Base-by-base conservation (phyloP, 2,329 filamentous ascomycete species). In the Arthrinium puccinioides region DNA sequence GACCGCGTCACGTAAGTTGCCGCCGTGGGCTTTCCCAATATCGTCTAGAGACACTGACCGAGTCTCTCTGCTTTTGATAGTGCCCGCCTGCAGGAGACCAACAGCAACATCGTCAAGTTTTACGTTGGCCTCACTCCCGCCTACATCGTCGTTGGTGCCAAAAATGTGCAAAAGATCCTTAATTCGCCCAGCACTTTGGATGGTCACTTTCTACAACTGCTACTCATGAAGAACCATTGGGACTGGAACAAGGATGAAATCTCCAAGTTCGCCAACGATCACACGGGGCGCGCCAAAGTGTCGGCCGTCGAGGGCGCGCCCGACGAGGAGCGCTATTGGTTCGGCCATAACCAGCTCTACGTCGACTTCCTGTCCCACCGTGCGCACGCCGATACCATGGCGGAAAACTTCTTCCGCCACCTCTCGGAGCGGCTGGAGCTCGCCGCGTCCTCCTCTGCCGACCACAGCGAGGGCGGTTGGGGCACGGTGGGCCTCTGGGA, bases 321-420 rank as follows among this genome's bases (percentile, higher is more conserved):
- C 2, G 34, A 37, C 9, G 29, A 23, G 2, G 24, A 42, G 20
- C 34, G 51, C 21, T 44, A 46, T 32, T 53, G 45, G 44, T 24
- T 19, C 16, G 18, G 21, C 2, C 27, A 43, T n/a, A 40, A 52
- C 30, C 24, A 39, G 20, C 30, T 47, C 24, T 34, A 43, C 14
- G 32, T 24, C 21, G 38, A 47, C 18, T 42, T 46, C 25, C 36
- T 53, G 10, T 30, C 41, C 3, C 39, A 27, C 4, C 25, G 30
- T 7, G 19, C 32, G 7, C 25, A 41, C 6, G 23, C 43, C 2
- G 38, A 39, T 21, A 20, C 20, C 5, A 41, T 51, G 11, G 46
- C 38, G 11, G 24, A 21, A 2, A 28, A 33, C 3, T 51, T 43
- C 23, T 32, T 36, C 14, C 36, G 40, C 3, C 40, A 42, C 6